Evolutionary conservation across 331 rosid genomes (phyloP).

Genomic region (Saraca asoca): DNA sequence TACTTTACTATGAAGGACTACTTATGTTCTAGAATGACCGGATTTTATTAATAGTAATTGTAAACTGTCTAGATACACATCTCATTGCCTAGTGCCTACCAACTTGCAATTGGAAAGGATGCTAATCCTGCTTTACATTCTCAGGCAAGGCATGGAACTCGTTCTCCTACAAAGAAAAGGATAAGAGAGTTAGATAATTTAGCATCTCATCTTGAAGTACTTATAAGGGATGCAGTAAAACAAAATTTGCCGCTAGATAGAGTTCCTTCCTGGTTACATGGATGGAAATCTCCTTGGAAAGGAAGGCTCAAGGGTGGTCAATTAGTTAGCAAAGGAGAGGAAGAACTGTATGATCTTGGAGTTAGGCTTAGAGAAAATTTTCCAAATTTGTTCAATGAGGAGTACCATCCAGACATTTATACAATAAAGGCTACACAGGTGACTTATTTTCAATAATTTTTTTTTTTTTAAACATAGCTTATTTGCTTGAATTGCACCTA

Average conservation of each 20-base stretch:
- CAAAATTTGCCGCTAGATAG: conserved; percentile 46
- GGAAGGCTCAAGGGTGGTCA: conserved; percentile 79
- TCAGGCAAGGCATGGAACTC: conserved; percentile 98
- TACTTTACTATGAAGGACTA: neutral
- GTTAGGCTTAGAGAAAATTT: conserved; percentile 65
- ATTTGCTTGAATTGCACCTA: neutral
- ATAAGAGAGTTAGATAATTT: conserved; percentile 60
- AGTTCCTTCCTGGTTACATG: conserved; percentile 71
- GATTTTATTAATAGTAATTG: conserved; percentile 16
- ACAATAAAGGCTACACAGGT: conserved; percentile 83
- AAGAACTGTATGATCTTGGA: conserved; percentile 76
- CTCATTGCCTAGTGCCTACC: neutral
- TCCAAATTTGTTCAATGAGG: conserved; percentile 67
- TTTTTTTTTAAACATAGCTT: neutral
- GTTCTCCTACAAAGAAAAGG: conserved; percentile 82
- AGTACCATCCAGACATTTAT: conserved; percentile 82
- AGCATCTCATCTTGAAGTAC: conserved; percentile 50
- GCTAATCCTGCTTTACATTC: conserved; percentile 30
- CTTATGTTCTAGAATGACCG: conserved; percentile 14
- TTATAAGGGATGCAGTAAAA: conserved; percentile 57
- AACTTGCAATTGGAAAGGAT: neutral
- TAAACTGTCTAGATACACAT: conserved; percentile 6
- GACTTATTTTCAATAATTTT: conserved; percentile 24
- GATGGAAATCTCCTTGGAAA: conserved; percentile 91
- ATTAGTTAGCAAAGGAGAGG: conserved; percentile 67